Conservation (phyloP, 2,329 filamentous ascomycete species). For the Pestalotiopsis sp. region DNA sequence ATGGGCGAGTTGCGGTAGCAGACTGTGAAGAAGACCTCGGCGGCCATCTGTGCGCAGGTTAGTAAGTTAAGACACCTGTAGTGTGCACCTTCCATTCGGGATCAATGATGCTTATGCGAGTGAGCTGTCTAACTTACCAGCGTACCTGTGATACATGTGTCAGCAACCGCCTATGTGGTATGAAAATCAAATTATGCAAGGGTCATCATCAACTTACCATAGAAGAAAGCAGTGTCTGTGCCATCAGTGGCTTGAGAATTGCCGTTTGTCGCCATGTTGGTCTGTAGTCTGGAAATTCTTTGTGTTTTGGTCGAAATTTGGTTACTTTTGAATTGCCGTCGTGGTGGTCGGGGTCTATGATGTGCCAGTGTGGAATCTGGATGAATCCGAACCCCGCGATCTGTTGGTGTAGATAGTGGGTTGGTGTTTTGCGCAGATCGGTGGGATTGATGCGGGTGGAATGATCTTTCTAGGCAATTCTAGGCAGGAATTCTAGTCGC, state of each 20-base stretch:
- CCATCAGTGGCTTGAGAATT: constrained; percentile 16
- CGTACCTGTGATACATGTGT: constrained; percentile 39
- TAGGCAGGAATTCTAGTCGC: neutral
- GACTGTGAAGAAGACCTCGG: constrained; percentile 82
- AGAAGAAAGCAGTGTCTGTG: constrained; percentile 55
- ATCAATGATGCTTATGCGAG: neutral
- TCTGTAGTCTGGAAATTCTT: neutral
- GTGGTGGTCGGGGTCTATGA: neutral
- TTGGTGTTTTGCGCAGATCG: neutral
- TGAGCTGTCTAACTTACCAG: constrained; percentile 30
- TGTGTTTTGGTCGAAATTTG: neutral
- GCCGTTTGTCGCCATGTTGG: constrained; percentile 17
- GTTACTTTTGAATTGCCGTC: neutral
- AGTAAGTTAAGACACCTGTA: constrained; percentile 15
- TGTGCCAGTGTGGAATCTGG: neutral
- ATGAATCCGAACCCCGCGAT: neutral
- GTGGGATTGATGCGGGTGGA: neutral
- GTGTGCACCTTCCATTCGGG: neutral
- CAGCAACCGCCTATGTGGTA: constrained; percentile 11
- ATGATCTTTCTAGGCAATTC: neutral
- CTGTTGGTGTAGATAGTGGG: neutral
- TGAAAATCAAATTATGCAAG: neutral
- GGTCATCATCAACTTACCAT: constrained; percentile 43
- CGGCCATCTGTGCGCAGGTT: constrained; percentile 65
- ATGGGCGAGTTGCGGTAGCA: constrained; percentile 66